These are phyloP conservation scores for Boletus reticulatus DNA, from an alignment of 768 basidiomycete species.

Conservation along the genomic window DNA sequence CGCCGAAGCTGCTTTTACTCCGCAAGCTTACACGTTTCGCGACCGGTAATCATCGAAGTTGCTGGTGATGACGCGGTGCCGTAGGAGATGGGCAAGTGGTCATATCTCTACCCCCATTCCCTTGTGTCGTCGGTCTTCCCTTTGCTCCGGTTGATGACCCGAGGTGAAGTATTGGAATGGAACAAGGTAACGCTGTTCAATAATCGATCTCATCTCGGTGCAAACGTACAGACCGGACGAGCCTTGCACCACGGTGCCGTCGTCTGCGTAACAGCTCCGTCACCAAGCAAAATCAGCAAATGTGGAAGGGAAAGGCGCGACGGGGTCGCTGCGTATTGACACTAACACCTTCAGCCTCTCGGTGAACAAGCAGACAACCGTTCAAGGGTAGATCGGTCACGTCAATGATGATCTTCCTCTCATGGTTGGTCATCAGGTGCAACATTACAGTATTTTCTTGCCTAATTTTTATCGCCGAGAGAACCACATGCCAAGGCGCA, in stretches of 20 bases:
- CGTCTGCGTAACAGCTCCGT: too few species aligned
- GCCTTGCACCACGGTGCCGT: too few species aligned
- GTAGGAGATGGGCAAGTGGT: not conserved
- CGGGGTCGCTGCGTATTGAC: not conserved
- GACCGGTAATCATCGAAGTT: not conserved
- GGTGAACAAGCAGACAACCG: not conserved
- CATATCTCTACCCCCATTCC: too few species aligned
- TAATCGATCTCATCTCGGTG: not conserved
- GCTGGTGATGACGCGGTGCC: not conserved
- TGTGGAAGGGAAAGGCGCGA: not conserved
- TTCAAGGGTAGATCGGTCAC: not conserved
- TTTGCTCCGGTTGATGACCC: not conserved
- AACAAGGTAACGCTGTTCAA: not conserved
- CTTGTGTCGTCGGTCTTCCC: not conserved
- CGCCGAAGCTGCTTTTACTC: not conserved
- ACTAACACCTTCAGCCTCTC: not conserved
- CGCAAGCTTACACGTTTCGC: not conserved
- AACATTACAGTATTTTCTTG: not conserved
- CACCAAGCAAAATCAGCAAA: too few species aligned
- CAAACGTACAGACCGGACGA: not conserved
- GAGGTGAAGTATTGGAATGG: too few species aligned
- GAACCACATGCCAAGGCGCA: too few species aligned
- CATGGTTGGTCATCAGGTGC: too few species aligned
- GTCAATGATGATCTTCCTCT: too few species aligned
- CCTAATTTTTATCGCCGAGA: not conserved